Percentiles rank a stretch among this genome's conserved stretches.
Conservation (phyloP, 2,329 filamentous ascomycete species). For the Ophiocordyceps australis region DNA sequence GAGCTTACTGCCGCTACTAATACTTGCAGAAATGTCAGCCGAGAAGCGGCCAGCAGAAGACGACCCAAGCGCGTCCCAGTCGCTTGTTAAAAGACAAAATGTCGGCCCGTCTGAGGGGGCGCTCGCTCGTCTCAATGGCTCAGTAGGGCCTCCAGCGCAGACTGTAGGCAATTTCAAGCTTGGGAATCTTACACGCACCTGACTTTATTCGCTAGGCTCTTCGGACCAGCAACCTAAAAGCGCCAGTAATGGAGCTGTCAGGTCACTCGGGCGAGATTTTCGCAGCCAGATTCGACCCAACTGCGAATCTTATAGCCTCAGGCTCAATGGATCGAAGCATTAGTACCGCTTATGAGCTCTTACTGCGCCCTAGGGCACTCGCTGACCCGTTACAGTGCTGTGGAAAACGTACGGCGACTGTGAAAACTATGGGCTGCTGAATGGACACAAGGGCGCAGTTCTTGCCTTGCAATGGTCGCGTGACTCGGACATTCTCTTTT, state of each 20-base stretch:
- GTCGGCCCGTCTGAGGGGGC: conserved; percentile 27
- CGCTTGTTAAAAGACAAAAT: conserved; percentile 83
- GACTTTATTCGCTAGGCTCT: conserved; percentile 36
- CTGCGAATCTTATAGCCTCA: conserved; percentile 77
- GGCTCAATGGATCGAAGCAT: conserved; percentile 91
- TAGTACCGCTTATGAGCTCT: no score
- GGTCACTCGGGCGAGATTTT: conserved; percentile 80
- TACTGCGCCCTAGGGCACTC: no score
- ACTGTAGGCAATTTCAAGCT: conserved; percentile 20
- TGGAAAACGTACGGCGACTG: conserved; percentile 89
- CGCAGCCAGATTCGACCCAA: conserved; percentile 73
- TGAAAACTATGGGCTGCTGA: conserved; percentile 83
- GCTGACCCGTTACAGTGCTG: no score
- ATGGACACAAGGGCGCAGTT: conserved; percentile 77
- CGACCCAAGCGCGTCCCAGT: conserved; percentile 60
- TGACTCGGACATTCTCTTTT: conserved; percentile 79
- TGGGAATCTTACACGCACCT: no score
- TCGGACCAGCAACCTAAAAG: conserved; percentile 67
- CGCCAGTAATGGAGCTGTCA: conserved; percentile 85
- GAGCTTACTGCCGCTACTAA: no score
- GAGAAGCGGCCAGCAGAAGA: conserved; percentile 86
- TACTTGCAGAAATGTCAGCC: no score
- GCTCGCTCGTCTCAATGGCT: conserved; percentile 31
- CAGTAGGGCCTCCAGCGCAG: conserved; percentile 29
- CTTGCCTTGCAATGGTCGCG: conserved; percentile 93